Percentiles rank a stretch among this genome's conserved stretches.
Conservation (phyloP, 2,329 filamentous ascomycete species). For the Diaporthe sp. region DNA sequence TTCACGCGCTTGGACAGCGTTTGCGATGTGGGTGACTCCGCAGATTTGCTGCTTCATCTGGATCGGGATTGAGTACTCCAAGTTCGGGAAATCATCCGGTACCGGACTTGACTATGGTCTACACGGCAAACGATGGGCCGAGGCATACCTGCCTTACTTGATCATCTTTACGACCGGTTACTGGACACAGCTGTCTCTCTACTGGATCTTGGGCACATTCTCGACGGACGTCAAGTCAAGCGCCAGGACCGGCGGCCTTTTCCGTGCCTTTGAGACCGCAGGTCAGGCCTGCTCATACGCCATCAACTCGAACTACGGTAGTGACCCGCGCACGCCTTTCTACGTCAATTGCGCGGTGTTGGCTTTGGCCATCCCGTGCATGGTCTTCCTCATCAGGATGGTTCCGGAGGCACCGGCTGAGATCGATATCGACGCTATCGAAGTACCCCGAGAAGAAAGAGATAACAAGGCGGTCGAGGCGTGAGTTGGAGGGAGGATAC, state of each 20-base stretch:
- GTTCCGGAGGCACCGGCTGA: conserved; percentile 35
- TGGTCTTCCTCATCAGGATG: conserved; percentile 34
- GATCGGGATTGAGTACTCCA: conserved; percentile 42
- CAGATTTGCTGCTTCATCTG: conserved; percentile 49
- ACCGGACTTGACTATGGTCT: conserved; percentile 32
- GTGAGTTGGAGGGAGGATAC: not conserved
- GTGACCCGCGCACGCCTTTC: conserved; percentile 34
- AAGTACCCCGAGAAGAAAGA: conserved; percentile 6
- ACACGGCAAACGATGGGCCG: conserved; percentile 36
- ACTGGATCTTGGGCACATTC: conserved; percentile 53
- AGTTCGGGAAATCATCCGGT: conserved; percentile 6
- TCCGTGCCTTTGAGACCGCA: conserved; percentile 46
- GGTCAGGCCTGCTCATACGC: conserved; percentile 49
- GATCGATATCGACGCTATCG: conserved; percentile 35
- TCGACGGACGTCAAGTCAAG: conserved; percentile 50
- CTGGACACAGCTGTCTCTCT: conserved; percentile 44
- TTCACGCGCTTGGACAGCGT: conserved; percentile 46
- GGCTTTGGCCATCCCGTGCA: conserved; percentile 35
- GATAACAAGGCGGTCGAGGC: conserved; percentile 20
- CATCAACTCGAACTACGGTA: conserved; percentile 44
- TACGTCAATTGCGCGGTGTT: conserved; percentile 38
- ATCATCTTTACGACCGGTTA: conserved; percentile 40
- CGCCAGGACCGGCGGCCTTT: conserved; percentile 47
- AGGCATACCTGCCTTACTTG: conserved; percentile 38
- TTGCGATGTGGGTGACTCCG: conserved; percentile 46